phyloP scores from a whole-genome alignment of 176 grass and related monocot genomes.

The Rhipidocladum racemiflorum region DNA sequence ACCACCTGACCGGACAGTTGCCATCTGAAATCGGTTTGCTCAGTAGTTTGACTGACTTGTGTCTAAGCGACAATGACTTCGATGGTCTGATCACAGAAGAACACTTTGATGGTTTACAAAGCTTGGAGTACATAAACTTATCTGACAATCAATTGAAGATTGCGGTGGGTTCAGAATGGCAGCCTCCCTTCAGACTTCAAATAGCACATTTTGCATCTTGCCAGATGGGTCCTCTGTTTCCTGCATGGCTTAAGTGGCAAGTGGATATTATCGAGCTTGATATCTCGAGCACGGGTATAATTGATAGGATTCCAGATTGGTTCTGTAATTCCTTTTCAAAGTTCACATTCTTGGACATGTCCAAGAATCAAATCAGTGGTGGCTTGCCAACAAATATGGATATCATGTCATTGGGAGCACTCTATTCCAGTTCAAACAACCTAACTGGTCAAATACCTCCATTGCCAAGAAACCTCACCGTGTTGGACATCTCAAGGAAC shows the following conservation, averaged over 20 bases:
- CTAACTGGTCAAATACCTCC: neutral
- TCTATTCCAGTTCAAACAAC: conserved; percentile 4
- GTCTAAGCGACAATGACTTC: neutral
- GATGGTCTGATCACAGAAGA: conserved; percentile 13
- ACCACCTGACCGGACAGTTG: neutral
- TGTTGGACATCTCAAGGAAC: neutral
- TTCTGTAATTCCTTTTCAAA: conserved; percentile 19
- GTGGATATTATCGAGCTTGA: neutral
- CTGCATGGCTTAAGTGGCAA: conserved; percentile 18
- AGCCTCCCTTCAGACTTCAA: neutral
- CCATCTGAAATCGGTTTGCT: neutral
- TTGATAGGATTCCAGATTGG: conserved; percentile 27
- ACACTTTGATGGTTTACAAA: neutral
- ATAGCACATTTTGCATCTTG: neutral
- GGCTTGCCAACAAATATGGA: neutral
- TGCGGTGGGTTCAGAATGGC: neutral
- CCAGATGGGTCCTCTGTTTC: conserved; percentile 16
- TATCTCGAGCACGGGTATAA: conserved; percentile 30
- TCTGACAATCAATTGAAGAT: neutral
- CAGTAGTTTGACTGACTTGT: neutral
- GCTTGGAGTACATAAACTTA: neutral
- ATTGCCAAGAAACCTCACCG: neutral
- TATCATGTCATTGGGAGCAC: neutral
- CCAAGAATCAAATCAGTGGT: neutral
- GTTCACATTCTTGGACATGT: neutral